Base-by-base conservation (phyloP, 106 monocot species). In the Allium fistulosum region DNA sequence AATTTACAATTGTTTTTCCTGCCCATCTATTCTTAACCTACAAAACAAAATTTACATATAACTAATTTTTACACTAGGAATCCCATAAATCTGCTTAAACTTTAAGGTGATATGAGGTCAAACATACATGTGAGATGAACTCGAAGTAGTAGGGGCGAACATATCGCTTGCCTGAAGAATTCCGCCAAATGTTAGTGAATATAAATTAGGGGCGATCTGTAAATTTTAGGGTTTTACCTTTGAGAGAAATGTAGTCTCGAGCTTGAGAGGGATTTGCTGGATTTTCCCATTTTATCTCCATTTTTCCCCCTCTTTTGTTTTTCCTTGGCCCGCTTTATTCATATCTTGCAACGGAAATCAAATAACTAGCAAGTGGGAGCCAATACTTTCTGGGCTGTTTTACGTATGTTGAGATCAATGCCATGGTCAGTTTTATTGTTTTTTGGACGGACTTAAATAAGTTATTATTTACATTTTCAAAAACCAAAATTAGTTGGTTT, bases 81-180 rank as follows among this genome's bases (percentile, higher is more conserved):
- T 37, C 37, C 37, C 37, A 37, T 37, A 37, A 37, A 37, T 37
- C 37, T 37, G 37, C 37, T 4, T 4, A 37, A 37, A 37, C 37
- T 37, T 37, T 37, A 37, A 37, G 37, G 37, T 37, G 37, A 37
- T 37, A 37, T 4, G 37, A 5, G 37, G 37, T 16, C 58, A 18
- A 63, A 61, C 58, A 68, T 78, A 96, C 96, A 49, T 97, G 87
- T 49, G 88, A 78, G 77, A 97, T 87, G 87, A 97, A 97, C 77
- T 97, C 92, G 73, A 97, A 97, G 89, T 84, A 85, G 77, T 97
- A 97, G 6, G 97, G 97, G 65, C 84, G 77, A 49, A 97, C 92
- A 64, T 80, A 84, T 62, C 97, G 88, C 84, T 77, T 86, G 47
- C 89, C 97, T 97, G 82, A 48, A 18, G 10, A 13, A 50, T 61